Evolutionary conservation across 2,329 filamentous ascomycete genomes (phyloP).

Genomic region (Colletotrichum sp.): DNA sequence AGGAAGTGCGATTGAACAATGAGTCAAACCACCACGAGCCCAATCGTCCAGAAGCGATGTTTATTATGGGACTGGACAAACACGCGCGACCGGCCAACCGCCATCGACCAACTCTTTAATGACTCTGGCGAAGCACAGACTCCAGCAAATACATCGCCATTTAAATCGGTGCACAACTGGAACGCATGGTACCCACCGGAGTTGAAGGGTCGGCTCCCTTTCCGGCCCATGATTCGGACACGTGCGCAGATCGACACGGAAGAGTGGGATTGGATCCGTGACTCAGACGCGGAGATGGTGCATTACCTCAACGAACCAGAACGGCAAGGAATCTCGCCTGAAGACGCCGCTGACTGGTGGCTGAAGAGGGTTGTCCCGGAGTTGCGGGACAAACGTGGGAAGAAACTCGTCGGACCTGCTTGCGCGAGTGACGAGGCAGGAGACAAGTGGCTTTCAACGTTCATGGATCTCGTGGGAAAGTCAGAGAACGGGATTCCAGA

Average conservation of each 20-base stretch:
- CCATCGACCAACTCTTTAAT: slow-evolving; percentile 39
- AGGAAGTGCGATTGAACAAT: background rate
- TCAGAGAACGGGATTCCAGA: slow-evolving; percentile 35
- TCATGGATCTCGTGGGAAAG: slow-evolving; percentile 38
- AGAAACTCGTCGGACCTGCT: slow-evolving; percentile 42
- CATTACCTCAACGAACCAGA: slow-evolving; percentile 54
- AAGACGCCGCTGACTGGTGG: slow-evolving; percentile 44
- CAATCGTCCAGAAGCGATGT: slow-evolving; percentile 33
- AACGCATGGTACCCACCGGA: slow-evolving; percentile 46
- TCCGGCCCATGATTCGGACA: slow-evolving; percentile 47
- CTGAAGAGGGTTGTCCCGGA: slow-evolving; percentile 37
- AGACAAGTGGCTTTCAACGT: slow-evolving; percentile 43
- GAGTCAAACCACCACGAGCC: background rate
- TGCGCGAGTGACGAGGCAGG: slow-evolving; percentile 43
- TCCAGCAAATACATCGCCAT: slow-evolving; percentile 27
- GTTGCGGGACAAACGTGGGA: background rate
- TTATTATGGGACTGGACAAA: slow-evolving; percentile 51
- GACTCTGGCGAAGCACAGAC: background rate
- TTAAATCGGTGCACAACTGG: slow-evolving; percentile 44
- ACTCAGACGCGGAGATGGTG: slow-evolving; percentile 35
- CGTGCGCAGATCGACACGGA: slow-evolving; percentile 38
- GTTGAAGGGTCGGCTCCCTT: slow-evolving; percentile 36
- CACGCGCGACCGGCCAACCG: slow-evolving; percentile 34
- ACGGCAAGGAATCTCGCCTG: slow-evolving; percentile 35
- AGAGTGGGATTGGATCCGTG: slow-evolving; percentile 37